Evolutionary conservation across 2,329 filamentous ascomycete genomes (phyloP).

Genomic region (Chaetomiaceae sp.): DNA sequence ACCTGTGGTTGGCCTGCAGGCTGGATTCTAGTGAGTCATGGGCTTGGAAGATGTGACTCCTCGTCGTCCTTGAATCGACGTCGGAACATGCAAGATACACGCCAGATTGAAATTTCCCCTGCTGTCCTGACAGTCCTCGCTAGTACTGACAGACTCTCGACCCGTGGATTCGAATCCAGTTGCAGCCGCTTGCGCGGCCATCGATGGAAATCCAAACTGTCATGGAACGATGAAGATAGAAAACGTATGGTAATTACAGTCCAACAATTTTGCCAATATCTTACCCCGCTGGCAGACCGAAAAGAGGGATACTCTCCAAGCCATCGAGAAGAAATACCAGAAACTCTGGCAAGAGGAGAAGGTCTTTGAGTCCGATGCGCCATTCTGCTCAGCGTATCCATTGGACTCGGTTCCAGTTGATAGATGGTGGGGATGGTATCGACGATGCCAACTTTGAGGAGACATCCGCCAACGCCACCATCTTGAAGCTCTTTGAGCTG

Average conservation of each 20-base stretch:
- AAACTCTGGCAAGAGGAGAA: constrained; percentile 67
- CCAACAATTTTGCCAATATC: background rate
- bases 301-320: constrained; percentile 72
- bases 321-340: constrained; percentile 84
- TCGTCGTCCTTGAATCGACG: too few relatives aligned
- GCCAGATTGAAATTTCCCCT: too few relatives aligned
- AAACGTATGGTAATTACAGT: background rate
- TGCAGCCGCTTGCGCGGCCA: background rate
- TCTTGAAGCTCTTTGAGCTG: constrained; percentile 61
- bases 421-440: constrained; percentile 62
- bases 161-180: too few relatives aligned
- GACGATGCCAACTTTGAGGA: constrained; percentile 71
- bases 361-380: constrained; percentile 78
- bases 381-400: constrained; percentile 68
- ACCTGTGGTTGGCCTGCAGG: too few relatives aligned
- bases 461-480: constrained; percentile 62
- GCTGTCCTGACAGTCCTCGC: too few relatives aligned
- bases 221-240: constrained; percentile 1
- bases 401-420: constrained; percentile 64
- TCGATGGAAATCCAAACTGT: background rate
- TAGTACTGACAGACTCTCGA: too few relatives aligned
- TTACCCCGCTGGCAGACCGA: constrained; percentile 53
- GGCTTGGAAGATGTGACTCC: too few relatives aligned
- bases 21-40: too few relatives aligned
- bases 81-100: too few relatives aligned